Percentiles rank a stretch among this genome's conserved stretches.
These are phyloP conservation scores for button mushroom (Agaricus bisporus) DNA, from an alignment of 768 basidiomycete species.

Conservation along the genomic window DNA sequence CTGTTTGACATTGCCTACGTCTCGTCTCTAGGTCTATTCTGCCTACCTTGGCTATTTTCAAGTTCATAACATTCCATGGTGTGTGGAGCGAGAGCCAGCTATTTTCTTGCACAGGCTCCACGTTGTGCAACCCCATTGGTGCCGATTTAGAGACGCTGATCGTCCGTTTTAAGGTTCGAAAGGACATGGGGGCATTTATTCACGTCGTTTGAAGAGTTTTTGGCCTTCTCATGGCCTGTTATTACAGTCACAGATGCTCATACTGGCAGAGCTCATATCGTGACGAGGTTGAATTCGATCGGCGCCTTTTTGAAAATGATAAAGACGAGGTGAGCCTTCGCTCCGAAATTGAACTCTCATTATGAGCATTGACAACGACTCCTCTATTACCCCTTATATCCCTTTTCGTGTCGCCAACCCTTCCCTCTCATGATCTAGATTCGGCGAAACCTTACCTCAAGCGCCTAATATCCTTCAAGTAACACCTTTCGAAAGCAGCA, in stretches of 20 bases:
- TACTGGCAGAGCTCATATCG: slow-evolving; percentile 73
- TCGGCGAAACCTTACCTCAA: slow-evolving; percentile 68
- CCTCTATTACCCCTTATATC: slow-evolving; percentile 6
- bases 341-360: neutral
- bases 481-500: slow-evolving; percentile 59
- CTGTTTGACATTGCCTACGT: too few relatives aligned
- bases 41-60: slow-evolving; percentile 81
- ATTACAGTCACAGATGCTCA: slow-evolving; percentile 69
- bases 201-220: slow-evolving; percentile 72
- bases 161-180: slow-evolving; percentile 52
- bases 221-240: slow-evolving; percentile 79
- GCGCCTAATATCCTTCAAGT: slow-evolving; percentile 69
- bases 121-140: neutral
- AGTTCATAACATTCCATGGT: slow-evolving; percentile 64
- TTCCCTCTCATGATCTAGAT: slow-evolving; percentile 32
- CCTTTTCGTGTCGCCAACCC: neutral
- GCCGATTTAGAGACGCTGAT: slow-evolving; percentile 3
- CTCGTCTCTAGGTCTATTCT: slow-evolving; percentile 44
- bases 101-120: neutral
- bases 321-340: slow-evolving; percentile 54
- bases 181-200: slow-evolving; percentile 77
- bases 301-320: slow-evolving; percentile 81
- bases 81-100: slow-evolving; percentile 1
- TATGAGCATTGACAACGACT: neutral
- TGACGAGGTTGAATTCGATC: slow-evolving; percentile 67